Percentiles rank a stretch among this genome's conserved stretches.
phyloP scores from a whole-genome alignment of 257 asterid genomes.

The Lycium ferocissimum region DNA sequence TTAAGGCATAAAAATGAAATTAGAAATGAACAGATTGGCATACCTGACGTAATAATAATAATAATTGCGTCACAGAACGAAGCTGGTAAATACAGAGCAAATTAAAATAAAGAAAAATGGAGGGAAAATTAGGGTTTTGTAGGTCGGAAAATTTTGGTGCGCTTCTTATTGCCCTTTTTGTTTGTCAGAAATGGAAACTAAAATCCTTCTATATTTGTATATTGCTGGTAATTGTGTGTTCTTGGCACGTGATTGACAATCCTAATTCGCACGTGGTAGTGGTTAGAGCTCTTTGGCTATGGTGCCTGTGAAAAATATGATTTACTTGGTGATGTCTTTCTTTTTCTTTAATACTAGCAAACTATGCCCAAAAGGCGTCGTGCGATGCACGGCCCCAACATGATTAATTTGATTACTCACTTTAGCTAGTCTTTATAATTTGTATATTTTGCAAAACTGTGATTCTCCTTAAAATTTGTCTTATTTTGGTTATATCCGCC shows the following conservation, averaged over 20 bases:
- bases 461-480: too few species aligned
- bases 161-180: not conserved
- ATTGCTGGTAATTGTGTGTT: slow-evolving; percentile 9
- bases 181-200: slow-evolving; percentile 5
- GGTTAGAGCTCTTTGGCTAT: not conserved
- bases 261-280: slow-evolving; percentile 9
- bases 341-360: too few species aligned
- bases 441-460: too few species aligned
- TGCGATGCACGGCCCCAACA: too few species aligned
- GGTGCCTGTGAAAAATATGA: not conserved
- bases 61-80: not conserved
- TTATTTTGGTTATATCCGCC: too few species aligned
- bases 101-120: not conserved
- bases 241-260: slow-evolving; percentile 29
- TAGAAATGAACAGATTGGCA: not conserved
- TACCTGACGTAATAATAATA: slow-evolving; percentile 11
- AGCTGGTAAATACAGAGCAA: not conserved
- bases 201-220: not conserved
- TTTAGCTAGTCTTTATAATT: too few species aligned
- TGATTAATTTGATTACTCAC: too few species aligned
- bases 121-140: slow-evolving; percentile 22
- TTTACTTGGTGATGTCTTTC: too few species aligned
- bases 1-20: not conserved
- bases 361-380: too few species aligned
- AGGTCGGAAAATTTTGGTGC: not conserved